These are phyloP conservation scores for Suillus occidentalis DNA, from an alignment of 768 basidiomycete genomes.

Conservation along the genomic window DNA sequence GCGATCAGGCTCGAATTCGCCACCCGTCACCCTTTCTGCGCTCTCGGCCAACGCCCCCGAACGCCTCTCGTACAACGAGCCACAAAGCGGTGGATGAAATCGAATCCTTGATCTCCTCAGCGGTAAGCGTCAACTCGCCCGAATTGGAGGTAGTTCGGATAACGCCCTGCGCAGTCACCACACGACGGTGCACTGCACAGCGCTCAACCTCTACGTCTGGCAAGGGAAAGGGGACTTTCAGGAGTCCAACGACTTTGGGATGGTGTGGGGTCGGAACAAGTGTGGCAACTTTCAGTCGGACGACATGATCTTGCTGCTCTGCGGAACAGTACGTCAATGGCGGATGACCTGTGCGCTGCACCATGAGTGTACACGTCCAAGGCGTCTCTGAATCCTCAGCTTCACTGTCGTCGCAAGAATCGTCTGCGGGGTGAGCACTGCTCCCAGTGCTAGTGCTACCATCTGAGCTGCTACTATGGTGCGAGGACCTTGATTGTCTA, in stretches of 20 bases:
- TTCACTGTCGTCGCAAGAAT: constrained; percentile 81
- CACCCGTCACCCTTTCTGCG: constrained; percentile 78
- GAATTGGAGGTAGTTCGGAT: constrained; percentile 24
- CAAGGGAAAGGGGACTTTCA: constrained; percentile 88
- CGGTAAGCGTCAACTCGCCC: constrained; percentile 55
- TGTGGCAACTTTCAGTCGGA: constrained; percentile 72
- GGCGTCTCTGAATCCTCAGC: constrained; percentile 97
- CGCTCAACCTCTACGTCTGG: constrained; percentile 76
- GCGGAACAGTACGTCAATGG: constrained; percentile 11
- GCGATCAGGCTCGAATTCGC: constrained; percentile 59
- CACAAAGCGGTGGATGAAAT: constrained; percentile 87
- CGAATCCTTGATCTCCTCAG: constrained; percentile 93
- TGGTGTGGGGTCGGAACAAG: constrained; percentile 93
- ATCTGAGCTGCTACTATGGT: constrained; percentile 38
- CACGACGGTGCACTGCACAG: constrained; percentile 52
- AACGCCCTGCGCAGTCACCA: constrained; percentile 31
- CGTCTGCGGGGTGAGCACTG: constrained; percentile 28
- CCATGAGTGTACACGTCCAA: constrained; percentile 85
- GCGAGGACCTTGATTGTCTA: constrained; percentile 42
- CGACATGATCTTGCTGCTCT: constrained; percentile 15
- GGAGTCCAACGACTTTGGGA: constrained; percentile 88
- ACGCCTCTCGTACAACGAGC: constrained; percentile 90
- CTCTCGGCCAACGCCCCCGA: constrained; percentile 84
- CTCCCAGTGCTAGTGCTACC: constrained; percentile 26
- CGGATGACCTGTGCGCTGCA: constrained; percentile 43